Percentiles rank a stretch among this genome's conserved stretches.
Conservation (phyloP, 2,329 filamentous ascomycete species). For the Sporothrix mexicana region DNA sequence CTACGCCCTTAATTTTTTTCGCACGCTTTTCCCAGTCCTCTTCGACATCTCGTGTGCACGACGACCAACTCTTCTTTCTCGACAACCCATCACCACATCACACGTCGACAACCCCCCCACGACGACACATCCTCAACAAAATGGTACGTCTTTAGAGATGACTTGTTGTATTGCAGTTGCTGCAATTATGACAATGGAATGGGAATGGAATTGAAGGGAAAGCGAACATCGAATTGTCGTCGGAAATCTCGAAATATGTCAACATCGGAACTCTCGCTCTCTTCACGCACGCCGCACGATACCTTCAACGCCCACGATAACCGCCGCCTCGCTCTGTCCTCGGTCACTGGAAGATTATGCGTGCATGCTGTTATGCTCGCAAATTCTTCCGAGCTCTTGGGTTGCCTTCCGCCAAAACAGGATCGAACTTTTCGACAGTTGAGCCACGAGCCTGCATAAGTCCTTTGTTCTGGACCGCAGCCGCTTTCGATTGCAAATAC, state of each 20-base stretch:
- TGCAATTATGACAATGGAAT: background rate
- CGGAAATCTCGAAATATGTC: background rate
- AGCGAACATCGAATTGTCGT: slow-evolving; percentile 9
- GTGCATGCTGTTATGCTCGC: slow-evolving; percentile 10
- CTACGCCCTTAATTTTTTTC: slow-evolving; percentile 34
- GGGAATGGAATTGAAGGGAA: slow-evolving; percentile 36
- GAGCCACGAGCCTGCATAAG: too few species aligned
- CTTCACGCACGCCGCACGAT: background rate
- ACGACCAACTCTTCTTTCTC: slow-evolving; percentile 33
- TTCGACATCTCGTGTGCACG: slow-evolving; percentile 33
- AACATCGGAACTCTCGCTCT: background rate
- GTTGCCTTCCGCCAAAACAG: too few species aligned
- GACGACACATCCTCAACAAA: slow-evolving; percentile 34
- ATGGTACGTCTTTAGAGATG: slow-evolving; percentile 36
- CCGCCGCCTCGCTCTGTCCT: background rate
- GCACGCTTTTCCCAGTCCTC: slow-evolving; percentile 36
- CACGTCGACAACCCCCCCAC: slow-evolving; percentile 34
- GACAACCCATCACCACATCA: slow-evolving; percentile 34
- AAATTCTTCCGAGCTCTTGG: background rate
- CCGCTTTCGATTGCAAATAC: too few species aligned
- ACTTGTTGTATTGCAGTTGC: background rate
- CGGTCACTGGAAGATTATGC: background rate
- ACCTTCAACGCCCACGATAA: background rate
- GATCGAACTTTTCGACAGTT: background rate
- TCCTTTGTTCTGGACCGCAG: background rate